These are phyloP conservation scores for Colletotrichum destructivum DNA, from an alignment of 2,329 filamentous ascomycete genomes.

Conservation along the genomic window DNA sequence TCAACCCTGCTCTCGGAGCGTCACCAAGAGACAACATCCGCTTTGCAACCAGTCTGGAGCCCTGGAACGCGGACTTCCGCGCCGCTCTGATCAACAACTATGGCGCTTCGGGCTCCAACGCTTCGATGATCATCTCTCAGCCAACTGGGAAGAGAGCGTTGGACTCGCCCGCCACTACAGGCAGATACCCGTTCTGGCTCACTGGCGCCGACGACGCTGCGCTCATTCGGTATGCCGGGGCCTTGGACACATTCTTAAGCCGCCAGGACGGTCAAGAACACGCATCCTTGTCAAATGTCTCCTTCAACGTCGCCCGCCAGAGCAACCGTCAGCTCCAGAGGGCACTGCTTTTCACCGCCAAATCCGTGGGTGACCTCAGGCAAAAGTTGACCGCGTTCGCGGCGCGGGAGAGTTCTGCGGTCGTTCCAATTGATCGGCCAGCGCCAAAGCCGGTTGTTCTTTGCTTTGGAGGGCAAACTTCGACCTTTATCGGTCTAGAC, in stretches of 20 bases:
- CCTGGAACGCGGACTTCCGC: neutral
- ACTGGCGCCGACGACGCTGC: conserved; percentile 20
- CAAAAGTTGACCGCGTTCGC: neutral
- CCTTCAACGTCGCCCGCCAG: conserved; percentile 52
- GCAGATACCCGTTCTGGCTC: conserved; percentile 30
- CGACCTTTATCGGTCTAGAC: neutral
- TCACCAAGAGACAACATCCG: neutral
- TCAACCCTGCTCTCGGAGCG: conserved; percentile 47
- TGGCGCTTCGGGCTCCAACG: conserved; percentile 49
- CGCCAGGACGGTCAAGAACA: neutral
- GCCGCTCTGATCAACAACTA: conserved; percentile 54
- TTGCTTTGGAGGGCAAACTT: conserved; percentile 57
- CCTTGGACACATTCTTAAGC: neutral
- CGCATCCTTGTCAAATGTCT: conserved; percentile 46
- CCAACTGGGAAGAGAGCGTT: neutral
- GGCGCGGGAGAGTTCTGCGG: neutral
- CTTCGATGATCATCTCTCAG: conserved; percentile 44
- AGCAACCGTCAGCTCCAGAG: conserved; percentile 47
- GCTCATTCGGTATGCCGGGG: conserved; percentile 5
- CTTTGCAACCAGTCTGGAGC: neutral
- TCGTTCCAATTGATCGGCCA: conserved; percentile 9
- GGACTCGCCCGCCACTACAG: neutral
- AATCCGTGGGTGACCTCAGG: conserved; percentile 47
- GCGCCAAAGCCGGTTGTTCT: conserved; percentile 51
- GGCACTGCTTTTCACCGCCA: conserved; percentile 47